A percentile compares a stretch with the other conserved stretches of the same genome.
phyloP scores from a whole-genome alignment of 352 stramenopile genomes.

The Phytophthora pinifolia region DNA sequence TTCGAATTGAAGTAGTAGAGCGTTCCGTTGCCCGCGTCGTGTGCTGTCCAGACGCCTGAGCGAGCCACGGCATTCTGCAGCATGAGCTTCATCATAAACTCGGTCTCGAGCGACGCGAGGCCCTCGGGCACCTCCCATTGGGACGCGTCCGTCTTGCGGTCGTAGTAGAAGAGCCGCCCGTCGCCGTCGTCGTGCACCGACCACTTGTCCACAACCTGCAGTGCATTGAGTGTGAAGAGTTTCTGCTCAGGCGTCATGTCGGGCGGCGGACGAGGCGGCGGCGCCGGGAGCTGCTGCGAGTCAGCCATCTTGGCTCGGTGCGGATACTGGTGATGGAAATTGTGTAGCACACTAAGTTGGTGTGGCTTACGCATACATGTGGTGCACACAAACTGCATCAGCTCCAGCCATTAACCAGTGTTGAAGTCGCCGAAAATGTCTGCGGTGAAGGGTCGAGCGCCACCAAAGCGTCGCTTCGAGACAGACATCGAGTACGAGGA shows the following conservation, averaged over 20 bases:
- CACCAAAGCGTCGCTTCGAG: slow-evolving; percentile 20
- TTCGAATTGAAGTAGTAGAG: slow-evolving; percentile 84
- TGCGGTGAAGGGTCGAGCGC: slow-evolving; percentile 8
- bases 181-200: slow-evolving; percentile 76
- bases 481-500: slow-evolving; percentile 41
- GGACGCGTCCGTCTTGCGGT: slow-evolving; percentile 43
- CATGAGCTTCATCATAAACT: slow-evolving; percentile 88
- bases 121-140: slow-evolving; percentile 57
- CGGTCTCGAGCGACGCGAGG: slow-evolving; percentile 53
- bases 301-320: slow-evolving; percentile 2
- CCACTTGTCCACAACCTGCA: slow-evolving; percentile 61
- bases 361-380: slow-evolving; percentile 2
- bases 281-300: slow-evolving; percentile 1
- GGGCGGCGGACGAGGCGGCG: slow-evolving; percentile 3
- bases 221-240: slow-evolving; percentile 50
- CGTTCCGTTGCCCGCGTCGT: slow-evolving; percentile 68
- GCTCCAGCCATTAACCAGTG: slow-evolving; percentile 20
- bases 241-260: slow-evolving; percentile 34
- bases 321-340: neutral
- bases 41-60: slow-evolving; percentile 68
- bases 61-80: slow-evolving; percentile 65
- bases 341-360: slow-evolving; percentile 2
- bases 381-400: slow-evolving; percentile 10
- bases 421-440: slow-evolving; percentile 4
- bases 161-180: slow-evolving; percentile 79